phyloP scores from a whole-genome alignment of 2,329 filamentous ascomycete species.

The Laburnicola sp. region DNA sequence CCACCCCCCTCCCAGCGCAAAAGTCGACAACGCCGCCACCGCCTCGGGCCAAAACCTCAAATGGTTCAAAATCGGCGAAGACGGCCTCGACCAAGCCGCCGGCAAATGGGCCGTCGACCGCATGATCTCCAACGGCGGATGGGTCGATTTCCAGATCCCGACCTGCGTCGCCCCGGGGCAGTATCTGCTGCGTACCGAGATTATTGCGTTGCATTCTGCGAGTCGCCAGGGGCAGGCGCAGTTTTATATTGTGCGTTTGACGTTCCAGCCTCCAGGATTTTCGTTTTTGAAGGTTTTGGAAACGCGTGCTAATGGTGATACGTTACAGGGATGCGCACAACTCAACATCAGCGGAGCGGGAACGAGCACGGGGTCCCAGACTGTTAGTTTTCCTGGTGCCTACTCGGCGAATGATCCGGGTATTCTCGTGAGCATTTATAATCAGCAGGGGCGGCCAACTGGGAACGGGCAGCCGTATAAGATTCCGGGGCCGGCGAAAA shows the following conservation, averaged over 20 bases:
- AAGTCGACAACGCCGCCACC: slow-evolving; percentile 47
- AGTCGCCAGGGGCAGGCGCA: slow-evolving; percentile 38
- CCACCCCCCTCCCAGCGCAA: slow-evolving; percentile 25
- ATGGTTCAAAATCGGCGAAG: slow-evolving; percentile 50
- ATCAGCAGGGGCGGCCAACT: slow-evolving; percentile 16
- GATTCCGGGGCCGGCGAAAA: slow-evolving; percentile 53
- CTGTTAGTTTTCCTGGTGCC: slow-evolving; percentile 32
- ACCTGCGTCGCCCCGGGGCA: slow-evolving; percentile 33
- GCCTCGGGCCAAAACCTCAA: slow-evolving; percentile 45
- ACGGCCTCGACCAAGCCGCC: slow-evolving; percentile 41
- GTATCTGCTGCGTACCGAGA: slow-evolving; percentile 48
- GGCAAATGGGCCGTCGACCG: slow-evolving; percentile 55
- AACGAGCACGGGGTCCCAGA: slow-evolving; percentile 27
- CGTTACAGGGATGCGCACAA: slow-evolving; percentile 41
- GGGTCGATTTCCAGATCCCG: slow-evolving; percentile 45
- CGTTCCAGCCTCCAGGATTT: not conserved
- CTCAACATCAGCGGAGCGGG: slow-evolving; percentile 39
- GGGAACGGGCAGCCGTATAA: slow-evolving; percentile 42
- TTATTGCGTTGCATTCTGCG: slow-evolving; percentile 47
- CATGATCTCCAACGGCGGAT: slow-evolving; percentile 53
- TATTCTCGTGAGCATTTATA: slow-evolving; percentile 25
- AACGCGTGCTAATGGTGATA: not conserved
- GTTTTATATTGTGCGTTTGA: slow-evolving; percentile 34
- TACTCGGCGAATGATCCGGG: slow-evolving; percentile 28
- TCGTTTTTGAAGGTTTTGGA: not conserved